Evolutionary conservation across 1,284 basidiomycete species (phyloP), one percentile per base, ranked within the genome.

Genomic region (Pseudozyma pruni): DNA sequence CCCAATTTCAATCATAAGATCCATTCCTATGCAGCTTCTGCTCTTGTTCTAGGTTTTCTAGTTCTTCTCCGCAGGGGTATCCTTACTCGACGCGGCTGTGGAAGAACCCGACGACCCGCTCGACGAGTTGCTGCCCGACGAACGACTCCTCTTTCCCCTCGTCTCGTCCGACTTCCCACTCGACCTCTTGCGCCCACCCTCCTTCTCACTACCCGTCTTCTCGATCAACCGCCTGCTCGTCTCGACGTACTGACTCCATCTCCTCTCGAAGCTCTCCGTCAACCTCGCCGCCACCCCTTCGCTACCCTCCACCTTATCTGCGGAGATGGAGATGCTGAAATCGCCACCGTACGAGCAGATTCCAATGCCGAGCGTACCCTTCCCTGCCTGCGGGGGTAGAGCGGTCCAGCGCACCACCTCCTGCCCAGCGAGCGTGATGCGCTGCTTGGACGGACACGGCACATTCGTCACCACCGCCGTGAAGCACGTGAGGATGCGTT

Each of bases 381-480:
- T 75, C 11, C 75, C 79, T 0, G 67, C 79, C 41, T 81, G 80
- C 0, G 80, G 80, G 1, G 80, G 80, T 11, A 74, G 39, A 0
- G 75, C 79, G 9, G 59, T 71, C 74, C 74, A 76, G 8, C 58
- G 19, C 2, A 67, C 61, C 22, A 79, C 73, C 27, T 71, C 49
- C 25, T 59, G 37, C 4, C 67, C 78, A 1, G 69, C 78, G 8
- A 80, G 47, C 29, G 53, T 16, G 46, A 78, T 69, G 10, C 70
- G 57, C 45, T 73, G 59, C 37, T 63, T 66, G 16, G 64, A 56
- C 1, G 76, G 76, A 17, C 80, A 80, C 14, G 80, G 79, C 11
- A 81, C 79, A 39, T 81, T 81, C 20, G 79, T 81, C 16, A 80
- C 57, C 4, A 81, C 75, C 9, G 77, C 79, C 1, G 68, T 71